Evolutionary conservation across 495 filamentous ascomycete genomes (phyloP), one percentile per base, ranked within the genome.

Genomic region (Venustampulla echinocandica): DNA sequence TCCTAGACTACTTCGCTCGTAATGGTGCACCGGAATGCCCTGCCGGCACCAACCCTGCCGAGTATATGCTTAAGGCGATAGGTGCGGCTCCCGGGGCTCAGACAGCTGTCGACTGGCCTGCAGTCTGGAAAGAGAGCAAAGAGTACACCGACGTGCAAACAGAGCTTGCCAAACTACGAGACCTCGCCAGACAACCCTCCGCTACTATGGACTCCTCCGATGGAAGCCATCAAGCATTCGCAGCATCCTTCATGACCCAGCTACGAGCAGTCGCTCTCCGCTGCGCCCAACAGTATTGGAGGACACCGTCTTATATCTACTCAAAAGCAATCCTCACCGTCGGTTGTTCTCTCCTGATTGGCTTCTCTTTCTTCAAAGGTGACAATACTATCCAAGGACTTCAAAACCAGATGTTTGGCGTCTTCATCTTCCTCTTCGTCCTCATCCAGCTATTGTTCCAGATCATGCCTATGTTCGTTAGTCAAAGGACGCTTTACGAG

Each of bases 41-140:
- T 2, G 46, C 53, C 1, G 80, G 82, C 5, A 82, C 85, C 19
- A 95, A 84, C 65, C 87, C 87, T 20, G 89, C 89, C 13, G 90
- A 96, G 64, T 95, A 86, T 85, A 94, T 95, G 84, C 70, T 95
- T 32, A 87, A 94, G 58, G 85, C 87, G 36, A 93, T 58, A 56
- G 90, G 90, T 49, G 87, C 87, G 21, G 89, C 90, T 1, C 89
- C 90, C n/a, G 87, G 86, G 19, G 80, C 77, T 18, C 61, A 71
- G 44, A 80, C 77, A 17, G 75, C 85, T 25, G 76, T 84, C 45
- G 87, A 97, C 60, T 97, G 90, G 90, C 75, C 78, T 57, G 61
- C 81, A 42, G 82, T 87, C 33, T 92, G 87, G 87, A 21, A 87
- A 86, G 1, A 86, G 86, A n/a, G 86, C 84, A 65, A 77, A 21